Percentiles rank a stretch among this genome's conserved stretches.
Conservation (phyloP, 768 basidiomycete genomes). For the Lactarius psammicola region DNA sequence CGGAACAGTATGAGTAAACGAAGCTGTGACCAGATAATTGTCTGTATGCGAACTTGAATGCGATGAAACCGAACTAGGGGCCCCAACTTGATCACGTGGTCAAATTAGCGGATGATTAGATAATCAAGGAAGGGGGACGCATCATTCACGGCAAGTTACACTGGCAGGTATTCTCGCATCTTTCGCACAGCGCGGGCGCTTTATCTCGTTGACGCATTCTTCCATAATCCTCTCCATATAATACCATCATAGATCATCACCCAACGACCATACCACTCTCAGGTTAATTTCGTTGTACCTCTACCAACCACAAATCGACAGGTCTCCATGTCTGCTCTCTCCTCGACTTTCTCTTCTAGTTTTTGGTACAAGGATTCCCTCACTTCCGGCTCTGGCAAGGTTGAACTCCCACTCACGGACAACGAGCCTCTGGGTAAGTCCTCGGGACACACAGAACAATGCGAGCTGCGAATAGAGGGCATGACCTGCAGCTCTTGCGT, state of each 20-base stretch:
- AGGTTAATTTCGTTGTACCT: not conserved
- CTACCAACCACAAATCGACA: not conserved
- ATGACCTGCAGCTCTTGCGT: slow-evolving; percentile 92
- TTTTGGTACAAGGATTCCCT: slow-evolving; percentile 18
- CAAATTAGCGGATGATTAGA: not conserved
- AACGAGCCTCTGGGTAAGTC: slow-evolving; percentile 34
- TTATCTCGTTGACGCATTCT: not conserved
- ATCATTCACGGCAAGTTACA: no score
- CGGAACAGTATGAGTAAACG: slow-evolving; percentile 5
- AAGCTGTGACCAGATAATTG: no score
- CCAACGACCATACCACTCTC: not conserved
- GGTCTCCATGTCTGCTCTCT: slow-evolving; percentile 17
- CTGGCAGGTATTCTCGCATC: no score
- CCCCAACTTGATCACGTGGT: slow-evolving; percentile 13
- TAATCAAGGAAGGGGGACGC: not conserved
- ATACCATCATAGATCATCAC: not conserved
- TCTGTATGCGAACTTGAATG: no score
- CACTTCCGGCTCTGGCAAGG: slow-evolving; percentile 30
- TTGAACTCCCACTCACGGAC: slow-evolving; percentile 34
- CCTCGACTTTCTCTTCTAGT: slow-evolving; percentile 17
- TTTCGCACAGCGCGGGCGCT: slow-evolving; percentile 7
- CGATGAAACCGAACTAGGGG: not conserved
- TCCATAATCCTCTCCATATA: not conserved
- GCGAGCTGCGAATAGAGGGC: slow-evolving; percentile 80
- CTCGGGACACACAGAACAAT: slow-evolving; percentile 45